Conservation (phyloP, 768 basidiomycete species). For the Baorangia bicolor region DNA sequence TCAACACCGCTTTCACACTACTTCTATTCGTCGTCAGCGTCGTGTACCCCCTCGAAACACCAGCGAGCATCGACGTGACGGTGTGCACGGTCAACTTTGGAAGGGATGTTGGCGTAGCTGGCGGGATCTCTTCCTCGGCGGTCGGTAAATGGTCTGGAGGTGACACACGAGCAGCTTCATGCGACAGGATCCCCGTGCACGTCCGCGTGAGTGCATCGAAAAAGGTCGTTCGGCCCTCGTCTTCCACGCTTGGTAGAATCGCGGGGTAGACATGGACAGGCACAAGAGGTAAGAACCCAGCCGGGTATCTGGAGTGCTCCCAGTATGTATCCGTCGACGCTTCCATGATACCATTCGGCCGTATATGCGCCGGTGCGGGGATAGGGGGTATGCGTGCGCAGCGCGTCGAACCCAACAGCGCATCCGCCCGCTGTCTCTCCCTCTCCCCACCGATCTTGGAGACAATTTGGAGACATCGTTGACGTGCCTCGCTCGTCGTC, state of each 20-base stretch:
- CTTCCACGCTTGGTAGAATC: constrained; percentile 15
- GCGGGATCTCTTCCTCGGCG: constrained; percentile 41
- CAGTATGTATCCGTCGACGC: constrained; percentile 50
- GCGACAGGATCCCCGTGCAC: constrained; percentile 54
- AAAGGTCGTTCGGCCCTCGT: constrained; percentile 29
- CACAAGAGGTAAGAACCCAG: constrained; percentile 53
- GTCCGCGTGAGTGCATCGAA: constrained; percentile 49
- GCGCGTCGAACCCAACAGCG: constrained; percentile 46
- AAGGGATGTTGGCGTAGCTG: constrained; percentile 53
- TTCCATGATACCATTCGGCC: not conserved
- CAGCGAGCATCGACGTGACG: constrained; percentile 67
- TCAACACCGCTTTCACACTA: constrained; percentile 72
- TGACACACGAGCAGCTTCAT: constrained; percentile 30
- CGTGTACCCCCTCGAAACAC: constrained; percentile 71
- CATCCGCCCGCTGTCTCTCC: constrained; percentile 63
- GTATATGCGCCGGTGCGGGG: not conserved
- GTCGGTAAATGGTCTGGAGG: not conserved
- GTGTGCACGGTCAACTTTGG: constrained; percentile 75
- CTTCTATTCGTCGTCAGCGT: constrained; percentile 85
- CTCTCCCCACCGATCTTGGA: constrained; percentile 72
- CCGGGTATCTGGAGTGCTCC: constrained; percentile 57
- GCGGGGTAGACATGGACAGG: constrained; percentile 55
- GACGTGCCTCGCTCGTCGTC: constrained; percentile 76
- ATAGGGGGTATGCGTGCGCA: constrained; percentile 8
- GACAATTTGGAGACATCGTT: constrained; percentile 73